Base-by-base conservation (phyloP, 139 green algal genomes). In the Astrephomene gubernaculifera region DNA sequence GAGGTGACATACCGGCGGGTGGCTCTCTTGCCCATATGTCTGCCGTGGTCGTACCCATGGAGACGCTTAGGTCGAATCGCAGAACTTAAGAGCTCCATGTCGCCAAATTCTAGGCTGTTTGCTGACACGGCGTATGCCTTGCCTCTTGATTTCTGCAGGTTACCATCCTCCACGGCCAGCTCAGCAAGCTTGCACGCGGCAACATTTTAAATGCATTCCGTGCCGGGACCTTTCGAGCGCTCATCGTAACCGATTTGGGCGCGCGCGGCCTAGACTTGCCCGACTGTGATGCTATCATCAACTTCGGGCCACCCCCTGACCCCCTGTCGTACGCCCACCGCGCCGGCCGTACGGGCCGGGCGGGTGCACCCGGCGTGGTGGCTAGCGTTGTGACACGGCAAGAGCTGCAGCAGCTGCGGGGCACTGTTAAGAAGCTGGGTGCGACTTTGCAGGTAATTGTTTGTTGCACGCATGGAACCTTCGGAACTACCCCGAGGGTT, bases 221-320 rank as follows among this genome's bases (percentile, higher is more conserved):
- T 2, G 52, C 69, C 36, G 95, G 96, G 29, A 72, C 90, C 38
- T 89, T 95, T 44, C 85, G 91, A 3, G 95, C 91, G 9, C 91
- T 99, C 52, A n/a, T 98, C 7, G 94, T 97, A 4, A 96, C 87
- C 29, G 96, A 99, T 76, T 91, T 98, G 64, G 96, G 90, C 12
- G 96, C 97, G 4, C 84, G 97, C 0, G 97, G 97, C 10, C 87
- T 99, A 22, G 97, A 99, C 86, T 67, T 99, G 35, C 88, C 89
- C 0, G 93, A 97, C 14, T 97, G 94, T 70, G 96, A 98, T 71
- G 93, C 89, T 14, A 96, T 98, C 0, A 83, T 98, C 82, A 96
- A 70, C 39, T 53, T 83, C 24, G 76, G 76, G 27, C 29, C 41
- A 10, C 39, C 76, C 4, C 1, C 39, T 3, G 76, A 72, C 29